Conservation (phyloP, 2,329 filamentous ascomycete species). For the Elsinoe perseae region DNA sequence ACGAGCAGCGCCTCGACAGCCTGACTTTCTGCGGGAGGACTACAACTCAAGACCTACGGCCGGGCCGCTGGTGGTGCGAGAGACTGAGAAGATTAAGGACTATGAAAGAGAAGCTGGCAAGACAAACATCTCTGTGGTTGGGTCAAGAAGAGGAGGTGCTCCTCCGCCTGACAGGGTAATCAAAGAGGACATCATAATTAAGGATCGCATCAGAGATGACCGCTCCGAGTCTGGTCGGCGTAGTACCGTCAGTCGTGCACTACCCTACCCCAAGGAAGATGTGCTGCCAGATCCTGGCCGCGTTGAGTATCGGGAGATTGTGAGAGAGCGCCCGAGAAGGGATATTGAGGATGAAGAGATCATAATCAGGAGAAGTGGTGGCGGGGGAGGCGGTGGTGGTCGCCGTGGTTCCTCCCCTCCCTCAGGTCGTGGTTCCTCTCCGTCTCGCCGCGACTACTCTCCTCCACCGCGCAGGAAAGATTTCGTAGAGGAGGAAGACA, state of each 20-base stretch:
- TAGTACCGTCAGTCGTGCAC: constrained; percentile 6
- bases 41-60: constrained; percentile 37
- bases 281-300: background rate
- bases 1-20: constrained; percentile 34
- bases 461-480: constrained; percentile 13
- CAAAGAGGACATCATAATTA: constrained; percentile 36
- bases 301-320: constrained; percentile 11
- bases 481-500: constrained; percentile 29
- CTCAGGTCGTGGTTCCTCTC: background rate
- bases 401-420: constrained; percentile 12
- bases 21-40: constrained; percentile 45
- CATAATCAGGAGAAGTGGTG: constrained; percentile 21
- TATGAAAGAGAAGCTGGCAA: constrained; percentile 12
- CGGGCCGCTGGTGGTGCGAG: constrained; percentile 40
- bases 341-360: constrained; percentile 22
- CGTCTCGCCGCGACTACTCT: constrained; percentile 20
- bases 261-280: constrained; percentile 9
- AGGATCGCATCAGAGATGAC: constrained; percentile 22
- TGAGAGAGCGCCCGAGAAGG: background rate
- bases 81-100: constrained; percentile 36
- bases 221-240: constrained; percentile 7
- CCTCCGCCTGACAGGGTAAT: constrained; percentile 30
- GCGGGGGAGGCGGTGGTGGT: constrained; percentile 23
- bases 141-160: constrained; percentile 16
- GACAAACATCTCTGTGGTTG: constrained; percentile 16